Evolutionary conservation across 176 grass and related monocot species (phyloP), one percentile per base, ranked within the genome.

Genomic region (Paspalum notatum): DNA sequence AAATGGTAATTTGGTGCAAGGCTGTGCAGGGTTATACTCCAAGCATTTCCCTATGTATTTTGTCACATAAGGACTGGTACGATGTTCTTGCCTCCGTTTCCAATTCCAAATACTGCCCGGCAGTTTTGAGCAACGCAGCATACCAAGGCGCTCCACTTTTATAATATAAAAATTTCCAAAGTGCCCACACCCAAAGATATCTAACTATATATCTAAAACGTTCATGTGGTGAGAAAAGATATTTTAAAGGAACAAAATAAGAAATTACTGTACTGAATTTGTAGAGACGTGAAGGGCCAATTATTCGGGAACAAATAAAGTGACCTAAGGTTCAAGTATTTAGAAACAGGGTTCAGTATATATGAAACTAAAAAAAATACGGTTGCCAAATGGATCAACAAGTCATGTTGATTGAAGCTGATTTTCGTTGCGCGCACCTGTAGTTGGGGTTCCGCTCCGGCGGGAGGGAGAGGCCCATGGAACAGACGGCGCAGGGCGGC

Each of bases 381-480:
- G 11, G 3, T 32, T 72, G 47, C 25, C 69, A 73, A 73, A 54
- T 73, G 49, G 27, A 54, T 9, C 38, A 38, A 52, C 5, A n/a
- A n/a, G n/a, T 52, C 47, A 12, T n/a, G 16, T 3, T 18, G 16
- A 38, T 3, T 72, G 25, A 51, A n/a, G 50, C 49, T 20, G 16
- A 18, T 37, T 27, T 17, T 27, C 7, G 12, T 47, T 0, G 45
- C 24, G 56, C 46, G 21, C 66, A 98, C 95, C 95, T 92, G 86
- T 98, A 98, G 74, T 94, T 94, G 60, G 90, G 92, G 22, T 98
- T 98, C 12, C 18, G 63, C 9, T 94, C 92, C 11, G 95, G 90
- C 56, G 86, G 92, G 43, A 89, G 71, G 49, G 80, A 90, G 83
- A 94, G 88, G 40, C 86, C 85, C 24, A 89, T 84, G 46, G 70